Evolutionary conservation across 371 early-diverging fungal genomes (phyloP), one percentile per base, ranked within the genome.

Genomic region (Mucor velutinosus): DNA sequence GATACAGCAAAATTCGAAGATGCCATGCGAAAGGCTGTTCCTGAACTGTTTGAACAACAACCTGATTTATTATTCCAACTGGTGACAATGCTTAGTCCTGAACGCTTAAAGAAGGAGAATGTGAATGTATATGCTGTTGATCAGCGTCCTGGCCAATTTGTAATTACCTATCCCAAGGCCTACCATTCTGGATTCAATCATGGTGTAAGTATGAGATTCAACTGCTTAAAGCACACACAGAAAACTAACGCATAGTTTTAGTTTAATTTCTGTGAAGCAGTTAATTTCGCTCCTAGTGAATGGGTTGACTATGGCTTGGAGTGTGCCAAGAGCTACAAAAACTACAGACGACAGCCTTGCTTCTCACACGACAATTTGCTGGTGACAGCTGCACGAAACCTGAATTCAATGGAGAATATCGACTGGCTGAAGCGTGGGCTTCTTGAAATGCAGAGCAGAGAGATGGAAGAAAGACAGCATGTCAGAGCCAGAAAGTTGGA

Each of bases 131-230:
- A 86, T 69, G 89, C 89, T 4, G 76, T 91, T 55, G 94, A 97
- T 84, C 98, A 98, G 76, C 85, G 94, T 7, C 92, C 97, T 7
- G 95, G 96, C 17, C 95, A 97, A 74, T 95, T 98, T 75, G 92
- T 97, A 3, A 86, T 98, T 35, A 98, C 99, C 0, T 97, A 96
- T 71, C 99, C 99, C 8, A 87, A 94, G 65, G 92, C 95, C 1
- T 98, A 97, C 75, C 99, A 98, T 70, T 93, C 95, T 0, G 99
- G 98, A 3, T 96, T 98, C 76, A 98, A 97, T 74, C 97, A 97
- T 53, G 99, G 99, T 29, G 92, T 92, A 86, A 75, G 80, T 69
- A 33, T 12, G 14, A 62, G 21, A 4, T 2, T 45, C 10, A n/a
- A 30, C 30, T 30, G 30, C 5, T 30, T 30, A 30, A 30, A 30